Conservation (phyloP, 768 basidiomycete genomes). For the Calocybe indica region DNA sequence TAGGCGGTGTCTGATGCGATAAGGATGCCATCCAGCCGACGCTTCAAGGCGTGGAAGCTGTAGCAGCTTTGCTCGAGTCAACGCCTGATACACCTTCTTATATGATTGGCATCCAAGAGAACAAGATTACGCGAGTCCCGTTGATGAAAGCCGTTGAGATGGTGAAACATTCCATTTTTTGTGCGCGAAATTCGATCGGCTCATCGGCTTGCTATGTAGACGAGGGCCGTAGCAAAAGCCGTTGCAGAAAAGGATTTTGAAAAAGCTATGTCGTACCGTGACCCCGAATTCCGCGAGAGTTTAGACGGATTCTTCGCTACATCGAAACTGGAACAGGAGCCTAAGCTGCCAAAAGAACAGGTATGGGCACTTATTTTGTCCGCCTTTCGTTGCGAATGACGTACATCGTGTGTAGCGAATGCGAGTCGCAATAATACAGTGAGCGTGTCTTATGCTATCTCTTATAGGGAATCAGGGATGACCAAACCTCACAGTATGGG, state of each 20-base stretch:
- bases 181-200: neutral
- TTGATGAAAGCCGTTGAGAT: conserved; percentile 89
- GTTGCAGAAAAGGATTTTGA: conserved; percentile 81
- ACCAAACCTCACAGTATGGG: conserved; percentile 59
- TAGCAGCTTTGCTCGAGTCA: conserved; percentile 80
- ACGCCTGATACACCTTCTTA: conserved; percentile 90
- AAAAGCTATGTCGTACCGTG: conserved; percentile 82
- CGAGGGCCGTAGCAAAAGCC: conserved; percentile 77
- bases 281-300: conserved; percentile 86
- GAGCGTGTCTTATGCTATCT: conserved; percentile 22
- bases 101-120: conserved; percentile 95
- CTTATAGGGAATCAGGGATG: neutral
- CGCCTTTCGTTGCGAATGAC: too few species aligned
- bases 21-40: conserved; percentile 58
- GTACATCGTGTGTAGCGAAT: conserved; percentile 44
- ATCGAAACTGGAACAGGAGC: conserved; percentile 52
- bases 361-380: conserved; percentile 10
- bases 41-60: conserved; percentile 92
- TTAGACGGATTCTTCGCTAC: conserved; percentile 80
- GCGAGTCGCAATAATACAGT: conserved; percentile 83
- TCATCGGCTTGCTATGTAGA: conserved; percentile 38
- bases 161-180: conserved; percentile 34
- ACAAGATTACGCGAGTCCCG: conserved; percentile 89
- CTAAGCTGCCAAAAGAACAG: conserved; percentile 44
- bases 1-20: neutral